phyloP scores from a whole-genome alignment of 2,329 filamentous ascomycete genomes.

The Trichophyton verrucosum region DNA sequence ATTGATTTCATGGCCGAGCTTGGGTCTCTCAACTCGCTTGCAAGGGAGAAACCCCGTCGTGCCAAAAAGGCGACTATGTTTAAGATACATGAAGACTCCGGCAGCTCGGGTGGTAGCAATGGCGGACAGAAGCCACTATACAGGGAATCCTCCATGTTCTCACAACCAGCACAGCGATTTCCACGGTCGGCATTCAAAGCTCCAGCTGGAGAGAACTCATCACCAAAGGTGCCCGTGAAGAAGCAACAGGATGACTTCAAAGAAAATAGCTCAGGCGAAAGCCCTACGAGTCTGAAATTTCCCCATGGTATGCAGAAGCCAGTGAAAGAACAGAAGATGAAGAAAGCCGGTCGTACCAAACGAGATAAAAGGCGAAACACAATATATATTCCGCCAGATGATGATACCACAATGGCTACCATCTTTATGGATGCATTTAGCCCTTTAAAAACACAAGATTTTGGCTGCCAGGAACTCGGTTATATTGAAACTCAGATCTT shows the following conservation, averaged over 20 bases:
- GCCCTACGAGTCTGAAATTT: not conserved
- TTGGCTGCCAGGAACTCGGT: constrained; percentile 19
- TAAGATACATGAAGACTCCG: constrained; percentile 28
- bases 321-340: constrained; percentile 9
- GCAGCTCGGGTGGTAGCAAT: constrained; percentile 8
- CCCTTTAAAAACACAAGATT: constrained; percentile 23
- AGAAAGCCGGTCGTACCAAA: constrained; percentile 17
- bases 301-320: constrained; percentile 10
- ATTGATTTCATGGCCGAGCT: constrained; percentile 33
- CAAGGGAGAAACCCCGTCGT: constrained; percentile 21
- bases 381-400: constrained; percentile 32
- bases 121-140: constrained; percentile 12
- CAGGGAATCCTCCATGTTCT: constrained; percentile 25
- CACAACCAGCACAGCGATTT: constrained; percentile 31
- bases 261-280: not conserved
- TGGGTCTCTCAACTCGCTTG: constrained; percentile 19
- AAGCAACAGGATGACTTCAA: constrained; percentile 5
- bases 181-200: constrained; percentile 20
- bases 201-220: constrained; percentile 17
- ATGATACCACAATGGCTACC: constrained; percentile 31
- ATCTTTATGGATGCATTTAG: constrained; percentile 35
- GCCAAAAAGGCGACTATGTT: constrained; percentile 21
- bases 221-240: constrained; percentile 10
- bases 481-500: constrained; percentile 25
- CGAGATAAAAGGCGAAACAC: constrained; percentile 26